These are phyloP conservation scores for Dendrothele bispora DNA, from an alignment of 768 basidiomycete species.

Conservation along the genomic window DNA sequence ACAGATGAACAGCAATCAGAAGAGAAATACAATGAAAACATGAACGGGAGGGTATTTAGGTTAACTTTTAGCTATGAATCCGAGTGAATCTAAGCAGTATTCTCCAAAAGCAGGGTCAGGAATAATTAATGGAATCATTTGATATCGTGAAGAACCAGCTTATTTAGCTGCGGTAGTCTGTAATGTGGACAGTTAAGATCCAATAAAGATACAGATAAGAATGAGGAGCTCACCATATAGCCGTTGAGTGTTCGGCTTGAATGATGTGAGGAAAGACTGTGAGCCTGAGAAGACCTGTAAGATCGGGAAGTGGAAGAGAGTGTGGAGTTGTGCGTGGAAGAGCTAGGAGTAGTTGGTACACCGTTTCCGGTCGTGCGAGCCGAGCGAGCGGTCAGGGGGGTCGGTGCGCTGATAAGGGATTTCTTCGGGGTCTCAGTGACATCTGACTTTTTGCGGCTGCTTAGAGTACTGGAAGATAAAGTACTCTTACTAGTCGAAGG, in stretches of 20 bases:
- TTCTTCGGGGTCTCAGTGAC: conserved; percentile 79
- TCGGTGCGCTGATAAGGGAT: conserved; percentile 86
- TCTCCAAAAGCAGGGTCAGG: conserved; percentile 7
- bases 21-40: conserved; percentile 6
- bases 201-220: conserved; percentile 25
- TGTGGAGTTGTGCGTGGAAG: conserved; percentile 51
- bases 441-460: conserved; percentile 53
- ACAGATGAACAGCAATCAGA: neutral
- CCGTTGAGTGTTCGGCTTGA: conserved; percentile 75
- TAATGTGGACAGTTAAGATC: conserved; percentile 7
- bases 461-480: conserved; percentile 55
- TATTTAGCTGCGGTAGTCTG: conserved; percentile 45
- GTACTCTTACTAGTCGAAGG: conserved; percentile 53
- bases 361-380: conserved; percentile 51
- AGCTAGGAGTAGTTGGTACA: conserved; percentile 59
- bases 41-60: conserved; percentile 6
- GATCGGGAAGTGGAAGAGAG: conserved; percentile 62
- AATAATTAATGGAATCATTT: conserved; percentile 4
- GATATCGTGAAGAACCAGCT: conserved; percentile 15
- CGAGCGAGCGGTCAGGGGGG: conserved; percentile 79
- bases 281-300: conserved; percentile 68
- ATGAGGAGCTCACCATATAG: conserved; percentile 55
- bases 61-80: neutral
- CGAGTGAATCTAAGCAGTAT: conserved; percentile 10
- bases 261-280: conserved; percentile 70